Base-by-base conservation (phyloP, 2,329 filamentous ascomycete species). In the Didymella sp. region DNA sequence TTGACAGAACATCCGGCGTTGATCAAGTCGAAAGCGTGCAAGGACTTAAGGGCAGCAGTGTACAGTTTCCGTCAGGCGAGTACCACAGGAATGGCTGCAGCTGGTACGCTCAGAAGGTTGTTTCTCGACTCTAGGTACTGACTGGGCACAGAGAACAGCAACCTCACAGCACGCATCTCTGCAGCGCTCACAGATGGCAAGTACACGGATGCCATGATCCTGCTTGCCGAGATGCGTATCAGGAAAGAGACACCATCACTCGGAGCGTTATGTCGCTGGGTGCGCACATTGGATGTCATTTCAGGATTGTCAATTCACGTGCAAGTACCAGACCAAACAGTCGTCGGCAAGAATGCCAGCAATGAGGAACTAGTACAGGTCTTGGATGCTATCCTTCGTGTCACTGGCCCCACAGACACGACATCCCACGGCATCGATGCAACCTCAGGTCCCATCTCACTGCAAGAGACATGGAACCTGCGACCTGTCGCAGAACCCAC, bases 191-290 rank as follows among this genome's bases (percentile, higher is more conserved):
- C 84, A 21, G 88, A 90, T 71, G 85, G 82, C 46, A 85, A 86
- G 67, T 88, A 87, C 61, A 80, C 79, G 9, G 87, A 90, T n/a
- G 87, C 87, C 5, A 81, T 81, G 48, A 81, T 90, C 15, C 70
- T 89, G 13, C 81, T 91, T 1, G 84, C 87, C 0, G 88, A 90
- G 76, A 90, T 90, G 88, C 81, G 83, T 27, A 85, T 90, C 17
- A 79, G 87, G n/a, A 78, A 80, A 3, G 82, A 90, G 59, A 81
- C 84, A 17, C 88, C 88, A 0, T 89, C 89, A 63, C 76, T 90
- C 0, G 88, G 88, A 19, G 87, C 88, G 1, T 74, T 90, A 7
- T 90, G 87, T 71, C 84, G 88, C 54, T 91, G 88, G 88, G 88
- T 90, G 4, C 82, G 88, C 55, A 87, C 89, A 67, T 77, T 90